phyloP scores from a whole-genome alignment of 2,329 filamentous ascomycete genomes.

The Cryphonectria nitschkei region DNA sequence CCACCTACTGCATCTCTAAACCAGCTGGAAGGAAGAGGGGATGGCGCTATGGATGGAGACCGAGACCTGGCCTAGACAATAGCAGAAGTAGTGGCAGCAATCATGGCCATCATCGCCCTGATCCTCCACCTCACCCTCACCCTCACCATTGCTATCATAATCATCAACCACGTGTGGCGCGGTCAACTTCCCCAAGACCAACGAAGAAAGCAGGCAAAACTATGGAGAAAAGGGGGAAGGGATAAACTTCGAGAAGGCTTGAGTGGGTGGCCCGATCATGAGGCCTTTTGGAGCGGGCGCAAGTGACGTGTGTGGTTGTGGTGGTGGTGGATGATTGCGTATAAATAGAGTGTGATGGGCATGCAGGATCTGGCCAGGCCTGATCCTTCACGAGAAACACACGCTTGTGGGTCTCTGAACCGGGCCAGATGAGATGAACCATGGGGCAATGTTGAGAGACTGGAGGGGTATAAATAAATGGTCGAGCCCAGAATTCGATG shows the following conservation, averaged over 20 bases:
- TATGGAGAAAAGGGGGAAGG: not conserved
- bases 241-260: not conserved
- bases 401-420: slow-evolving; percentile 1
- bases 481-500: not conserved
- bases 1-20: not conserved
- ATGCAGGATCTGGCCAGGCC: slow-evolving; percentile 14
- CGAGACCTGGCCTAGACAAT: not conserved
- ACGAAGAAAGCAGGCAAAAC: not conserved
- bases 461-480: not conserved
- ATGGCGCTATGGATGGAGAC: not conserved
- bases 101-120: not conserved
- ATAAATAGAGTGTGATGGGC: slow-evolving; percentile 12
- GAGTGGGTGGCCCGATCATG: not conserved
- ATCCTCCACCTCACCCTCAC: not conserved
- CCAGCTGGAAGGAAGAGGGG: not conserved
- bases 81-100: not conserved
- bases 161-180: not conserved
- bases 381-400: not conserved
- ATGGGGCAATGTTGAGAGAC: not conserved
- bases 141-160: not conserved
- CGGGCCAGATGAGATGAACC: slow-evolving; percentile 1
- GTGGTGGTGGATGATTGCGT: slow-evolving; percentile 2
- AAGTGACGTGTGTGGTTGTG: not conserved
- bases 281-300: not conserved
- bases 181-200: not conserved